These are phyloP conservation scores for Lepidium didymum DNA, from an alignment of 345 rosid genomes.

Conservation along the genomic window DNA sequence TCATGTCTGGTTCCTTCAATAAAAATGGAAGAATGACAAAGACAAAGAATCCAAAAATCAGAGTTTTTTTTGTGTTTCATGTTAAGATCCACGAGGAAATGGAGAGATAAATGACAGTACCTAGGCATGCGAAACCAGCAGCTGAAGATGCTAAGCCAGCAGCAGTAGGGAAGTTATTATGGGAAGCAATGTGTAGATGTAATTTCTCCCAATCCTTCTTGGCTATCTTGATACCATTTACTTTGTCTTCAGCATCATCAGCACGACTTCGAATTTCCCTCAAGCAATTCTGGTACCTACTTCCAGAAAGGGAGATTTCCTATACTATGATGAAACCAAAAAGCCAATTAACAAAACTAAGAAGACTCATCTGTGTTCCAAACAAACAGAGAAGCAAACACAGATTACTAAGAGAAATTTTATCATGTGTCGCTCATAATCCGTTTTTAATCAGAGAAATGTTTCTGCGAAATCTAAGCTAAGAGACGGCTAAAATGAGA, in stretches of 20 bases:
- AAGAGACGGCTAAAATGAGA: background rate
- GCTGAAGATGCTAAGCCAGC: conserved; percentile 99
- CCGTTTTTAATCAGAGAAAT: background rate
- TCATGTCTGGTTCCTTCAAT: background rate
- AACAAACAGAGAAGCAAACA: background rate
- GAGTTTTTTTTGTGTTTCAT: background rate
- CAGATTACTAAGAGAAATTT: background rate
- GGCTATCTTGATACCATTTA: conserved; percentile 62
- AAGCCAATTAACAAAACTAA: background rate
- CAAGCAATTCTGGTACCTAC: conserved; percentile 73
- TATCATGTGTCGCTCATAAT: background rate
- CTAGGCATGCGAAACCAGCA: conserved; percentile 93
- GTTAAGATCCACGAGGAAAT: background rate
- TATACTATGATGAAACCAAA: conserved; percentile 33
- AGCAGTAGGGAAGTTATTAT: conserved; percentile 88
- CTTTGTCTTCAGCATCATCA: conserved; percentile 64
- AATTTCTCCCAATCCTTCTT: conserved; percentile 81
- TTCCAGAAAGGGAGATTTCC: conserved; percentile 93
- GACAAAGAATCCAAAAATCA: background rate
- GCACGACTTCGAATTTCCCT: conserved; percentile 77
- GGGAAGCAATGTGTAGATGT: conserved; percentile 80
- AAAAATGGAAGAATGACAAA: background rate
- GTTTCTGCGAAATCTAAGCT: background rate
- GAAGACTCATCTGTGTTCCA: background rate
- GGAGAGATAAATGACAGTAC: conserved; percentile 24